Base-by-base conservation (phyloP, 83 land plant genomes). In the Larix sibirica region DNA sequence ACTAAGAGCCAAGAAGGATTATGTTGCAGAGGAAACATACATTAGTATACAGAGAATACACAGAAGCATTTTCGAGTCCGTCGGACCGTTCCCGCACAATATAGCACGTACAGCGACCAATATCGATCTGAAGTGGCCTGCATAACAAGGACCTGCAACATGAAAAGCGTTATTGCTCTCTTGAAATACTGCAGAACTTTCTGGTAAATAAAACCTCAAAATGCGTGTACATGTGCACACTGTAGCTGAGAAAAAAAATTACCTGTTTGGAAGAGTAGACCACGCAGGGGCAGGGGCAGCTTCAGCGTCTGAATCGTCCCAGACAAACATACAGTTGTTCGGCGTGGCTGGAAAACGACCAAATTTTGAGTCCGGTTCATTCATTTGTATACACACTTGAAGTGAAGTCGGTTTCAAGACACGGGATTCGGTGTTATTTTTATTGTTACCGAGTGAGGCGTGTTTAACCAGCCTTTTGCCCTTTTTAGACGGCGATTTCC, bases 251-350 rank as follows among this genome's bases (percentile, higher is more conserved):
- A 74, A 33, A 4, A 42, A 40, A 13, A 4, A n/a, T 66, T 21
- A 93, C 97, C 94, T 90, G 80, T 95, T 95, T 4, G 91, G 90
- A 79, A 95, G 84, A 36, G 94, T 90, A 63, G 94, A 91, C 97
- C 97, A 95, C 16, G 96, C 87, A 36, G 97, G 90, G 75, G 94
- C 96, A 17, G 97, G 97, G 10, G 97, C 97, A 31, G 96, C 89
- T 80, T 93, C 97, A 2, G 87, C 90, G 78, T 91, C 92, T 2
- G 92, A 88, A 50, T 83, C 88, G 47, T 95, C 94, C 96, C 92
- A 93, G 1, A 89, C 77, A 79, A 90, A 81, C 42, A 70, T 79
- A 44, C 85, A 76, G 56, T 58, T 40, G 56, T 88, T 84, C 31
- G 88, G 84, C 79, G 79, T 78, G 65, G 59, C 40, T 26, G 69